Percentiles rank a stretch among this genome's conserved stretches.
Evolutionary conservation across 1,284 basidiomycete species (phyloP).

Genomic region (Ganoderma sinense): DNA sequence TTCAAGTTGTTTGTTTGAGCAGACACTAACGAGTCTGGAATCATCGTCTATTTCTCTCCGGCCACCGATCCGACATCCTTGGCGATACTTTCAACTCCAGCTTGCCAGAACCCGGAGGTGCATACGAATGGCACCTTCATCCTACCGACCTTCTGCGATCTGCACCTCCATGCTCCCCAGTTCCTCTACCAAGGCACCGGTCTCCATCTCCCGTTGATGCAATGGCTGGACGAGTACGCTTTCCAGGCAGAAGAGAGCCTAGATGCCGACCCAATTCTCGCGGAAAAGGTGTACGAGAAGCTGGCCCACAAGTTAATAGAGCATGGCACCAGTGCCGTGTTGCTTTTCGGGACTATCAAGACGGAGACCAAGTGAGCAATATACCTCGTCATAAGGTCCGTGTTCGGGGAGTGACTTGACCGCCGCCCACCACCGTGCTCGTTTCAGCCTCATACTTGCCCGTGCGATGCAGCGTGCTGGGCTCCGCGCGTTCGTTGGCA

Average conservation of each 20-base stretch:
- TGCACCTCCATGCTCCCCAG: constrained; percentile 88
- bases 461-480: constrained; percentile 75
- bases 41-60: constrained; percentile 60
- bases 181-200: constrained; percentile 88
- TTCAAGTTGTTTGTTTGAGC: constrained; percentile 7
- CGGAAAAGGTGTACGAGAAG: constrained; percentile 68
- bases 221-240: constrained; percentile 82
- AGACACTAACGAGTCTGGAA: constrained; percentile 44
- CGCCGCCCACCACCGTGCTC: neutral
- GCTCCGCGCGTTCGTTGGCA: constrained; percentile 81
- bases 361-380: constrained; percentile 73
- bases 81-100: constrained; percentile 35
- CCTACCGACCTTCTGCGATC: constrained; percentile 80
- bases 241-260: constrained; percentile 82
- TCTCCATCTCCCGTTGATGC: constrained; percentile 82
- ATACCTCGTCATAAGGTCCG: constrained; percentile 31
- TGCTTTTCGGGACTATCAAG: constrained; percentile 85
- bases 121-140: constrained; percentile 69
- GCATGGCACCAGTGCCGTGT: constrained; percentile 77
- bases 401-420: neutral
- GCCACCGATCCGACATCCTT: constrained; percentile 44
- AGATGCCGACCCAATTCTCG: constrained; percentile 67
- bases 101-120: constrained; percentile 33
- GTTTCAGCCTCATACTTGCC: constrained; percentile 74
- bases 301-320: constrained; percentile 71